Percentiles rank a stretch among this genome's conserved stretches.
Conservation (phyloP, 2,329 filamentous ascomycete genomes). For the Aureobasidium leucospermi region DNA sequence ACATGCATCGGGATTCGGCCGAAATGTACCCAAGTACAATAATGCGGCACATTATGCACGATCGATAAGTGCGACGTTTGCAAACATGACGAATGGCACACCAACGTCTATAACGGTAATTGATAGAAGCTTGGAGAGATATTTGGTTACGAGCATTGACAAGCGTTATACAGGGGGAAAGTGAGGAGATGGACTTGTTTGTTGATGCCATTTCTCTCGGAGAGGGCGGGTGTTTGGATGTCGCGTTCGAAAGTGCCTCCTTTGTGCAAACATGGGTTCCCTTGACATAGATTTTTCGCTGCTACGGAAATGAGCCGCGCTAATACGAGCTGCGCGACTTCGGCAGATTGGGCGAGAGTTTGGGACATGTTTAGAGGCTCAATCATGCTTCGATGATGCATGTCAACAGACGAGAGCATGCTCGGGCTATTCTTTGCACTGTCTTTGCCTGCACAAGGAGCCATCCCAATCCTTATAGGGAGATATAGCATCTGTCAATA, state of each 20-base stretch:
- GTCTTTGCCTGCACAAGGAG: neutral
- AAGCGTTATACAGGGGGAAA: conserved; percentile 8
- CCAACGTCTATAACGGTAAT: neutral
- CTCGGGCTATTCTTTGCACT: neutral
- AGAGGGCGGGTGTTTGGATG: neutral
- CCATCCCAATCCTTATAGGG: neutral
- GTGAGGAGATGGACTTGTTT: neutral
- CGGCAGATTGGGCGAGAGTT: neutral
- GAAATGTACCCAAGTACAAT: neutral
- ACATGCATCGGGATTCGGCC: neutral
- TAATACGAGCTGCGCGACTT: neutral
- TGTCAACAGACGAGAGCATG: too few species aligned
- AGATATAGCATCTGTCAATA: neutral
- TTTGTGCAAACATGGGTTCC: conserved; percentile 4
- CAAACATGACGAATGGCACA: neutral
- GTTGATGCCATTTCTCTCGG: neutral
- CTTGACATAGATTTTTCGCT: neutral
- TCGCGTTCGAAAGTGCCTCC: neutral
- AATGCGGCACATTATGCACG: conserved; percentile 1
- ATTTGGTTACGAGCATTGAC: neutral
- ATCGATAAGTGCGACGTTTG: neutral
- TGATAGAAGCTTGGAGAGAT: neutral
- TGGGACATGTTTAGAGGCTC: neutral
- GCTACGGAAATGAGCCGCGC: neutral
- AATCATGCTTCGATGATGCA: neutral